phyloP scores from a whole-genome alignment of 352 stramenopile genomes.

The Phytophthora sp. region DNA sequence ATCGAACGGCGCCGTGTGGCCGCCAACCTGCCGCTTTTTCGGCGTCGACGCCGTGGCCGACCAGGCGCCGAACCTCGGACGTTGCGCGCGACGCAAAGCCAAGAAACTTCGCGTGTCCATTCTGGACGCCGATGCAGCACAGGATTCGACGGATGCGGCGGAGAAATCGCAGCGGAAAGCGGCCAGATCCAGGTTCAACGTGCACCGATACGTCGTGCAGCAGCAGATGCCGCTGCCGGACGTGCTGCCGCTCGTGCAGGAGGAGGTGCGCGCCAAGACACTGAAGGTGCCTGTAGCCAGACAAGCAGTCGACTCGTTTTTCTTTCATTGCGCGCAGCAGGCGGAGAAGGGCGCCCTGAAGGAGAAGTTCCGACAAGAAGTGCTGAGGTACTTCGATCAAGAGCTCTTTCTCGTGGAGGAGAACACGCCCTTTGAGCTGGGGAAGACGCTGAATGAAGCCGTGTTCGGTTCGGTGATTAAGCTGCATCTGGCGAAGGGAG shows the following conservation, averaged over 20 bases:
- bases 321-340: conserved; percentile 73
- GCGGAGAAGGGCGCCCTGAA: conserved; percentile 34
- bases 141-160: not conserved
- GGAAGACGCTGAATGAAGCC: conserved; percentile 67
- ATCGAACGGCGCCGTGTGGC: not conserved
- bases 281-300: conserved; percentile 33
- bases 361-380: conserved; percentile 31
- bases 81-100: conserved; percentile 8
- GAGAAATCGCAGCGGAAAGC: not conserved
- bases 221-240: conserved; percentile 54
- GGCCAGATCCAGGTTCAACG: conserved; percentile 33
- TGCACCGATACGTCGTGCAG: conserved; percentile 55
- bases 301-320: conserved; percentile 75
- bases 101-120: conserved; percentile 10
- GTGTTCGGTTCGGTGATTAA: conserved; percentile 65
- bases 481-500: conserved; percentile 44
- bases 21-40: conserved; percentile 10
- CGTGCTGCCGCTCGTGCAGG: conserved; percentile 56
- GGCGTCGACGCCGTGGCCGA: not conserved
- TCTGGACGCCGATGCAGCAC: not conserved
- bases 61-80: conserved; percentile 15
- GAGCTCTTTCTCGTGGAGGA: conserved; percentile 44
- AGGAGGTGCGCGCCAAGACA: conserved; percentile 42
- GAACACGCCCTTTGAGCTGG: conserved; percentile 41
- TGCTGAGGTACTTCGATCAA: conserved; percentile 61